Evolutionary conservation across 2,329 filamentous ascomycete genomes (phyloP).

Genomic region (Monosporascus sp.): DNA sequence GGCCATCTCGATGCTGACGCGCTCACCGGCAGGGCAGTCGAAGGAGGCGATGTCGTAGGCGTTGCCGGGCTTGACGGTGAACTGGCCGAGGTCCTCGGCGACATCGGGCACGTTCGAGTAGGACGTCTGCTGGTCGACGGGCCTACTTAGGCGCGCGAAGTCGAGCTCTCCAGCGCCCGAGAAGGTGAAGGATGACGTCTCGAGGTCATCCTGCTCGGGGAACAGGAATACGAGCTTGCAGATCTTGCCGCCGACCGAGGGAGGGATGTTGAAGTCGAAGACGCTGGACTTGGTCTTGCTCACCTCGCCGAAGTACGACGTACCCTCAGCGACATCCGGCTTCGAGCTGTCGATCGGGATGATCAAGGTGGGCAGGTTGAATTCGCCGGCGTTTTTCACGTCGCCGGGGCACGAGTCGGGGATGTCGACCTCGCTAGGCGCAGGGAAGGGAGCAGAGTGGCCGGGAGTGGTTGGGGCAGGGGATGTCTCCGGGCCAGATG

Average conservation of each 20-base stretch:
- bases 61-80: conserved; percentile 46
- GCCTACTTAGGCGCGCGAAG: conserved; percentile 43
- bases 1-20: conserved; percentile 45
- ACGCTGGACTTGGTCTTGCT: conserved; percentile 48
- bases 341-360: conserved; percentile 50
- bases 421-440: conserved; percentile 4
- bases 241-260: conserved; percentile 45
- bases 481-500: conserved; percentile 6
- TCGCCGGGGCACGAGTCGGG: conserved; percentile 36
- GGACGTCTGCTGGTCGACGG: conserved; percentile 45
- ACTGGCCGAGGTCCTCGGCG: conserved; percentile 36
- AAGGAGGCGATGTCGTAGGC: conserved; percentile 49
- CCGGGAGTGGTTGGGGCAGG: conserved; percentile 6
- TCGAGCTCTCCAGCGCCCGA: conserved; percentile 44
- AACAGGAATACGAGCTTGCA: conserved; percentile 63
- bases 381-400: conserved; percentile 44
- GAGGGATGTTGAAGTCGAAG: conserved; percentile 65
- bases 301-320: conserved; percentile 49
- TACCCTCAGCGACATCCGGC: conserved; percentile 46
- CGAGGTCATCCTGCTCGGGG: conserved; percentile 48
- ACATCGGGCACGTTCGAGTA: conserved; percentile 47
- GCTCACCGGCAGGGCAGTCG: conserved; percentile 47
- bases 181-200: conserved; percentile 51
- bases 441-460: neutral
- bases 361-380: conserved; percentile 51